Evolutionary conservation across 2,329 filamentous ascomycete genomes (phyloP), one percentile per base, ranked within the genome.

Genomic region (Blumeria graminis): DNA sequence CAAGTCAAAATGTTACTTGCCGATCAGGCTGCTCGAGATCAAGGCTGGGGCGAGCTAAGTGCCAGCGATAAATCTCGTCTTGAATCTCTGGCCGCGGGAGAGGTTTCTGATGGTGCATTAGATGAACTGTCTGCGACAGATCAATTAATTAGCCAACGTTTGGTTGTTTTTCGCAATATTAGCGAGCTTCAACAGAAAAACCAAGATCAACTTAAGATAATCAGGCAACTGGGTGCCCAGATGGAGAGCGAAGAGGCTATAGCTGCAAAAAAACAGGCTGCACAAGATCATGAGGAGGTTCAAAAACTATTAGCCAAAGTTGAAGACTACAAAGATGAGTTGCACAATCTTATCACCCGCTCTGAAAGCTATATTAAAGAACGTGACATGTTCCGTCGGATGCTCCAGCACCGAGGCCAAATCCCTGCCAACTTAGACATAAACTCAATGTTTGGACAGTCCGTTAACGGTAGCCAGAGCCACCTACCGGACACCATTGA

Each of bases 351-450:
- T 61, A 80, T 84, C 46, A 80, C 84, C 34, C 86, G 89, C 57
- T 85, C 88, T 60, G 86, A 94, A 71, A 94, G 86, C 67, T 94
- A 94, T 68, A 87, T 92, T 66, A 86, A 88, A 63, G 92, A 98
- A 70, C 82, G 92, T 60, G 90, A 98, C 66, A 95, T 95, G 79
- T 96, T 95, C 81, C 82, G 90, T 22, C 87, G 89, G 55, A 89
- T 96, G 73, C 77, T 95, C 34, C 85, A 90, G 62, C 85, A 92
- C 60, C 76, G 80, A 57, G 78, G 80, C 16, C 76, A 80, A 57
- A 58, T 76, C 68, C 81, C 70, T 67, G 74, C 65, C 64, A 76
- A 65, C 66, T 77, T 66, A 11, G 82, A 88, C 58, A 72, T 83
- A 45, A 75, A 77, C 14, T 81, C 81, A 1, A 74, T 81, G 54